phyloP scores from a whole-genome alignment of 352 stramenopile species.

The Detonula confervacea region DNA sequence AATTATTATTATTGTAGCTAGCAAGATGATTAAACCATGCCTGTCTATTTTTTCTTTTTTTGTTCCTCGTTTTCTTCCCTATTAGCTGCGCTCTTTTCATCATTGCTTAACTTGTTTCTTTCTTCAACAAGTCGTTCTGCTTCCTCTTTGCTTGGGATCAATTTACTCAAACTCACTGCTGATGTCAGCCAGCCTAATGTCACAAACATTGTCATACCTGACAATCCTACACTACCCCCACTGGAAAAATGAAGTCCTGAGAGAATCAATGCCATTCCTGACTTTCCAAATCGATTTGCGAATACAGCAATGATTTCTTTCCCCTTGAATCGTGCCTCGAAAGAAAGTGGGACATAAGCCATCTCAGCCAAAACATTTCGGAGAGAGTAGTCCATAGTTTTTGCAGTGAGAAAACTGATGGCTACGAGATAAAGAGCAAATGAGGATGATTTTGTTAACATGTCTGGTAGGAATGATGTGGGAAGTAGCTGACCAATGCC shows the following conservation, averaged over 20 bases:
- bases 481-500: conserved; percentile 30
- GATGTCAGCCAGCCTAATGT: conserved; percentile 45
- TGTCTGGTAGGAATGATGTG: conserved; percentile 6
- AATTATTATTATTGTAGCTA: too few species aligned
- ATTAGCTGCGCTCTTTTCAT: conserved; percentile 2
- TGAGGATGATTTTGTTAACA: conserved; percentile 14
- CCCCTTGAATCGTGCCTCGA: conserved; percentile 77
- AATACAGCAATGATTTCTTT: conserved; percentile 84
- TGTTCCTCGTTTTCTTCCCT: conserved; percentile 10
- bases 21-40: not conserved
- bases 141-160: conserved; percentile 42
- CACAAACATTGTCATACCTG: conserved; percentile 32
- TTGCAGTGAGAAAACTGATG: conserved; percentile 64
- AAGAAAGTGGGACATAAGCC: conserved; percentile 79
- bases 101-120: conserved; percentile 18
- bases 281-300: conserved; percentile 81
- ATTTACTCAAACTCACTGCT: conserved; percentile 46
- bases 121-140: conserved; percentile 42
- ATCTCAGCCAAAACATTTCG: conserved; percentile 77
- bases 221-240: conserved; percentile 24
- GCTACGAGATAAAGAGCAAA: conserved; percentile 57
- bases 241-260: conserved; percentile 45
- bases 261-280: conserved; percentile 68
- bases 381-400: conserved; percentile 80
- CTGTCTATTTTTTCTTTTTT: conserved; percentile 15